Base-by-base conservation (phyloP, 768 basidiomycete species). In the Rubroboletus pulcherrimus region DNA sequence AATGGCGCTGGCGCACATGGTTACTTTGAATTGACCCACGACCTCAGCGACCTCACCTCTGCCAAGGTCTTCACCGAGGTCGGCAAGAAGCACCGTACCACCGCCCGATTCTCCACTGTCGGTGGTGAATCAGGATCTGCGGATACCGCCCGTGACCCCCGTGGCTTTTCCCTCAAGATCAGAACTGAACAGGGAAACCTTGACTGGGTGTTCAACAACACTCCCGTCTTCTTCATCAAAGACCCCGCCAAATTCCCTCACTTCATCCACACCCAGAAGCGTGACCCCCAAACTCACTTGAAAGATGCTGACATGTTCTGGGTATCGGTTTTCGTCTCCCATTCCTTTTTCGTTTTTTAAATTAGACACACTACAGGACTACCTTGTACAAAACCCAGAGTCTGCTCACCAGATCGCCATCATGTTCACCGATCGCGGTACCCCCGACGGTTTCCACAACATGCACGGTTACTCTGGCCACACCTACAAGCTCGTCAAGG, bases 401-500 rank as follows among this genome's bases (percentile, higher is more conserved):
- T 89, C 91, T 19, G 90, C 89, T 55, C 90, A 93, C 71, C 91
- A 93, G 74, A 77, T 91, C 65, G 79, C 91, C 81, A 95, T 95
- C 71, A 80, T 92, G 56, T 87, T 97, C 77, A 90, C 90, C n/a
- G 95, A 98, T 74, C 91, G 95, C 65, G 88, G 92, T 45, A 97
- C 93, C 53, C 95, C 96, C 57, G 87, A 86, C 73, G 93, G 84
- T n/a, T 94, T 77, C 76, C 85, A 90, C 73, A 77, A 86, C 58
- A 78, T 85, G 84, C 91, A 98, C 74, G 95, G 93, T 3, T 97
- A 94, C 78, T 91, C 90, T 48, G 91, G 95, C 15, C 93, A 97
- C 80, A 87, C 94, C 33, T 91, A 80, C 80, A 91, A 94, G 71
- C 84, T 93, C 73, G 78, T 89, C 73, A 93, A 93, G 74, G 82